Evolutionary conservation across 768 basidiomycete species (phyloP).

Genomic region (Calocybe indica): DNA sequence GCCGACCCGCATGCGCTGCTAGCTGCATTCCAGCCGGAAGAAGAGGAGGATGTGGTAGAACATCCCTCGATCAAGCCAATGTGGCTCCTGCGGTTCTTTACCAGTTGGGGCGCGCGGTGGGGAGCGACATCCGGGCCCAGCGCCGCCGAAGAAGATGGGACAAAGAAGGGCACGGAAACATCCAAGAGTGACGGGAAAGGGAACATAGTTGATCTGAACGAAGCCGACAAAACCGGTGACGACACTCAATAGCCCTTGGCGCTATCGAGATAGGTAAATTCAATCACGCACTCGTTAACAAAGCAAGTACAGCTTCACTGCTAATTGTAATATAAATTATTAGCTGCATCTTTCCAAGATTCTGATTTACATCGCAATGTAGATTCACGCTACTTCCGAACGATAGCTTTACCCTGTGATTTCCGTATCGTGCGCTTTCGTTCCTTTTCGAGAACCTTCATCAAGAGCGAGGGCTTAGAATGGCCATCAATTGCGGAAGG

Average conservation of each 20-base stretch:
- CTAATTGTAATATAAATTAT: no score
- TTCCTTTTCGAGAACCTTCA: constrained; percentile 65
- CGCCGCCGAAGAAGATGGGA: constrained; percentile 4
- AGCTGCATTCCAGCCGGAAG: constrained; percentile 18
- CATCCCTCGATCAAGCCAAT: constrained; percentile 61
- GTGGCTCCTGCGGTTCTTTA: constrained; percentile 75
- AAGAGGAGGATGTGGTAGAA: constrained; percentile 52
- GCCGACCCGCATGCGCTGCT: constrained; percentile 24
- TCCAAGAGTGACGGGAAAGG: not conserved
- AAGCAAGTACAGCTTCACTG: no score
- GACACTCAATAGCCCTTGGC: not conserved
- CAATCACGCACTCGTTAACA: no score
- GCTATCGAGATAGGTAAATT: not conserved
- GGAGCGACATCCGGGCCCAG: constrained; percentile 25
- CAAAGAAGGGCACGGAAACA: constrained; percentile 1
- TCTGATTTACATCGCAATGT: no score
- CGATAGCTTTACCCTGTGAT: constrained; percentile 54
- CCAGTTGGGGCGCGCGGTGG: constrained; percentile 69
- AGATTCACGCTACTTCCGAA: constrained; percentile 34
- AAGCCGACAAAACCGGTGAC: not conserved
- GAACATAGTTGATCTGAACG: not conserved
- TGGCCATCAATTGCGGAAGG: not conserved
- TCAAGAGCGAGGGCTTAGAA: no score
- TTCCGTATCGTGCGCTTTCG: constrained; percentile 69
- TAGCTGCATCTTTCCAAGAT: no score